phyloP scores from a whole-genome alignment of 2,329 filamentous ascomycete genomes.

The Fusarium protoensiforme region DNA sequence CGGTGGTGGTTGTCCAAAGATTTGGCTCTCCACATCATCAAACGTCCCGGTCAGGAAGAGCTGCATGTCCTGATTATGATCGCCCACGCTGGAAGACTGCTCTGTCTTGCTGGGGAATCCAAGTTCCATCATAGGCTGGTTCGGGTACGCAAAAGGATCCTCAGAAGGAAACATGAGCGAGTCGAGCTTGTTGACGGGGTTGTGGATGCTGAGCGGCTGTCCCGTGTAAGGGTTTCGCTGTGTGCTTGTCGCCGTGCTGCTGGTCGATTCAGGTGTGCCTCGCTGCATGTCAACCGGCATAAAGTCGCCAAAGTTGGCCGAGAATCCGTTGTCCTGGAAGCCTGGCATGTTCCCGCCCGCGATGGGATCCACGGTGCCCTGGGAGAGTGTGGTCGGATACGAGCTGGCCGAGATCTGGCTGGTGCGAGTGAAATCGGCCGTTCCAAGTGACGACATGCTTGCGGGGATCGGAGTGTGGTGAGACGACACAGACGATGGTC shows the following conservation, averaged over 20 bases:
- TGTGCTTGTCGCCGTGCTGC: conserved; percentile 54
- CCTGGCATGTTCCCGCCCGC: conserved; percentile 43
- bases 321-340: conserved; percentile 51
- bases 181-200: conserved; percentile 74
- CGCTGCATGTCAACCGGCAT: conserved; percentile 58
- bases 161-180: conserved; percentile 84
- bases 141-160: conserved; percentile 84
- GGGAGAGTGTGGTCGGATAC: conserved; percentile 41
- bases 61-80: conserved; percentile 51
- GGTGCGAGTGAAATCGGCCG: conserved; percentile 49
- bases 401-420: conserved; percentile 43
- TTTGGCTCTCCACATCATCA: conserved; percentile 78
- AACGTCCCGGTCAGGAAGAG: conserved; percentile 65
- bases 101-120: conserved; percentile 53
- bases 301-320: conserved; percentile 56
- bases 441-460: conserved; percentile 48
- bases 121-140: conserved; percentile 76
- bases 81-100: conserved; percentile 47
- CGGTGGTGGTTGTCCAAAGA: conserved; percentile 76
- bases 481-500: conserved; percentile 47
- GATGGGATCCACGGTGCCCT: conserved; percentile 50
- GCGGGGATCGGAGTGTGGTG: conserved; percentile 45
- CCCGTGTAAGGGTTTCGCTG: conserved; percentile 49
- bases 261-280: conserved; percentile 55
- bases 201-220: conserved; percentile 49